A percentile compares a stretch with the other conserved stretches of the same genome.
Evolutionary conservation across 179 eudicot species (phyloP).

Genomic region (Beta lomatogona): DNA sequence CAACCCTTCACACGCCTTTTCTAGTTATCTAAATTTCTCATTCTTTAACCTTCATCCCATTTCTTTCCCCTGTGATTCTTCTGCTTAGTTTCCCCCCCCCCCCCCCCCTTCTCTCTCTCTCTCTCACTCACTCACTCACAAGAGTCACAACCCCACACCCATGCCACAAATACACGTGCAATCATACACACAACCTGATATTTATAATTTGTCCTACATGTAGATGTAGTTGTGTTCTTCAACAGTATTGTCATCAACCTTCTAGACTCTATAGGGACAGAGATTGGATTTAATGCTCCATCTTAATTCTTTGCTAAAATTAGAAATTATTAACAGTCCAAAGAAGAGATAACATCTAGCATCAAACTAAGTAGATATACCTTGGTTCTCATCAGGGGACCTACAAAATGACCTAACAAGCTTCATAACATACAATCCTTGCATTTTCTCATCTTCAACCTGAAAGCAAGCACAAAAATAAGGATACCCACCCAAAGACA

Average conservation of each 20-base stretch:
- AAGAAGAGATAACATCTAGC: slow-evolving; percentile 5
- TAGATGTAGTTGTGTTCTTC: background rate
- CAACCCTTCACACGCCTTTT: background rate
- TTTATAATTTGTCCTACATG: background rate
- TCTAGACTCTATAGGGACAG: background rate
- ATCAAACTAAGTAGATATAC: slow-evolving; percentile 32
- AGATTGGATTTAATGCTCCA: background rate
- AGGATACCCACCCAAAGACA: slow-evolving; percentile 15
- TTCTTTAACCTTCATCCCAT: background rate
- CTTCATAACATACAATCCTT: slow-evolving; percentile 77
- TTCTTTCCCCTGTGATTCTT: background rate
- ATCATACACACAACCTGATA: background rate
- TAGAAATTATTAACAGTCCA: background rate
- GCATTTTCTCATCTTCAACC: slow-evolving; percentile 84
- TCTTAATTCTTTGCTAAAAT: background rate
- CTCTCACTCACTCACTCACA: background rate
- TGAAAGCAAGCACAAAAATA: slow-evolving; percentile 30
- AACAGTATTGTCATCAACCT: background rate
- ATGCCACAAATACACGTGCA: background rate
- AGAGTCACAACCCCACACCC: too few relatives aligned
- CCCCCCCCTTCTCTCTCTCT: background rate
- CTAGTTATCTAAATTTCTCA: background rate
- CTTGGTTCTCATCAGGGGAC: slow-evolving; percentile 60
- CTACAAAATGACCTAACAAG: slow-evolving; percentile 94
- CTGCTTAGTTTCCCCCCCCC: background rate